Evolutionary conservation across 768 basidiomycete genomes (phyloP).

Genomic region (Auriscalpium microsporum): DNA sequence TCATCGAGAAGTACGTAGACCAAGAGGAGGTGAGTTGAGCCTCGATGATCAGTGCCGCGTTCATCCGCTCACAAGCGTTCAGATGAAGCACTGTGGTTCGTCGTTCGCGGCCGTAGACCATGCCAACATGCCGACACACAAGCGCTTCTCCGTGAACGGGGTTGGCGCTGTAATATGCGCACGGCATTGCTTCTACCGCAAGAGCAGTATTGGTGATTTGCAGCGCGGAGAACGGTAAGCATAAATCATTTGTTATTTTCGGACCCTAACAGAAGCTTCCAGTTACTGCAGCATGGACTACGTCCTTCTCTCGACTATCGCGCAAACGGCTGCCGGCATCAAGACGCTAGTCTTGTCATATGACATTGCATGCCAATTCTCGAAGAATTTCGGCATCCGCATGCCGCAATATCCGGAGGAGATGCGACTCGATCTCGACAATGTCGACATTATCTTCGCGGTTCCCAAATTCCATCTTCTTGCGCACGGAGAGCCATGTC

Average conservation of each 20-base stretch:
- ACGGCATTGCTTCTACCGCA: background rate
- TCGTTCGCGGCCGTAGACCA: slow-evolving; percentile 1
- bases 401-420: background rate
- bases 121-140: slow-evolving; percentile 1
- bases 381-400: background rate
- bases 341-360: background rate
- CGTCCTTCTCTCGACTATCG: slow-evolving; percentile 7
- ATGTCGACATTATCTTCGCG: background rate
- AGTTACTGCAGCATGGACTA: slow-evolving; percentile 20
- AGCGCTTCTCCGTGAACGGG: slow-evolving; percentile 4
- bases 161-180: slow-evolving; percentile 9
- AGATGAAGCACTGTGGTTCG: slow-evolving; percentile 1
- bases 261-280: background rate
- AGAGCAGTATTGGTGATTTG: background rate
- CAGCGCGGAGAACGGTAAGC: background rate
- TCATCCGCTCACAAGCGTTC: background rate
- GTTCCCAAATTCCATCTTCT: slow-evolving; percentile 11
- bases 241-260: background rate
- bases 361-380: slow-evolving; percentile 1
- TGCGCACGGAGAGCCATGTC: slow-evolving; percentile 13
- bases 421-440: background rate
- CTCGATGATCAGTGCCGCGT: slow-evolving; percentile 7
- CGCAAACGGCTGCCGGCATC: background rate
- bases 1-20: background rate
- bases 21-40: slow-evolving; percentile 14